phyloP scores from a whole-genome alignment of 192 early-diverging fungal species.

The Entomortierella chlamydospora region DNA sequence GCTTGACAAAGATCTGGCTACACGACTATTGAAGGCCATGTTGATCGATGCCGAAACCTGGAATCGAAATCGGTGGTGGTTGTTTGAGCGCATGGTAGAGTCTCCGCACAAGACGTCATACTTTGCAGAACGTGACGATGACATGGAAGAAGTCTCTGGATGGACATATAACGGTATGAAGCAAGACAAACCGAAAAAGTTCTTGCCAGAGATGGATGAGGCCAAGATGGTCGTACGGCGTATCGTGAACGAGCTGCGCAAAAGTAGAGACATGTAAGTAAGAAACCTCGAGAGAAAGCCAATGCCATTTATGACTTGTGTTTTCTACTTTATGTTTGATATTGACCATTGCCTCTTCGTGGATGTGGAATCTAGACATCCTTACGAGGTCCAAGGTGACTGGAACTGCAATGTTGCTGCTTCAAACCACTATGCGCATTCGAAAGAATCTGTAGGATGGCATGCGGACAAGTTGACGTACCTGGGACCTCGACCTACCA shows the following conservation, averaged over 20 bases:
- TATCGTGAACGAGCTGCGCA: constrained; percentile 51
- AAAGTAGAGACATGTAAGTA: constrained; percentile 31
- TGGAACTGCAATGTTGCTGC: constrained; percentile 60
- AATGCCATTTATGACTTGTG: too few relatives aligned
- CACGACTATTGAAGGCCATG: constrained; percentile 37
- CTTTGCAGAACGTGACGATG: constrained; percentile 33
- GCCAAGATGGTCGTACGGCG: constrained; percentile 41
- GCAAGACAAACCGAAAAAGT: constrained; percentile 25
- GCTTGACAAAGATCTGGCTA: constrained; percentile 44
- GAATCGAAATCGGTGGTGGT: constrained; percentile 54
- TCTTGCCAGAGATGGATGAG: constrained; percentile 53
- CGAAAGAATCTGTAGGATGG: constrained; percentile 58
- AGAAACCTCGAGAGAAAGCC: too few relatives aligned
- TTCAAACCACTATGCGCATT: constrained; percentile 54
- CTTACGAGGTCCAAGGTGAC: constrained; percentile 50
- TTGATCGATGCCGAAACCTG: constrained; percentile 52
- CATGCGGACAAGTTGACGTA: constrained; percentile 58
- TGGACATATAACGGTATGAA: constrained; percentile 48
- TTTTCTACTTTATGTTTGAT: too few relatives aligned
- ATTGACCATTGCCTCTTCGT: too few relatives aligned
- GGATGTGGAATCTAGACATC: constrained; percentile 14
- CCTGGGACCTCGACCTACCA: constrained; percentile 55
- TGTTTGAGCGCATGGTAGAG: constrained; percentile 53
- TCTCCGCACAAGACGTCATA: constrained; percentile 52
- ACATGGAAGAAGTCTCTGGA: constrained; percentile 33